A percentile compares a stretch with the other conserved stretches of the same genome.
phyloP scores from a whole-genome alignment of 2,329 filamentous ascomycete species.

The Alternaria novae-zelandiae region DNA sequence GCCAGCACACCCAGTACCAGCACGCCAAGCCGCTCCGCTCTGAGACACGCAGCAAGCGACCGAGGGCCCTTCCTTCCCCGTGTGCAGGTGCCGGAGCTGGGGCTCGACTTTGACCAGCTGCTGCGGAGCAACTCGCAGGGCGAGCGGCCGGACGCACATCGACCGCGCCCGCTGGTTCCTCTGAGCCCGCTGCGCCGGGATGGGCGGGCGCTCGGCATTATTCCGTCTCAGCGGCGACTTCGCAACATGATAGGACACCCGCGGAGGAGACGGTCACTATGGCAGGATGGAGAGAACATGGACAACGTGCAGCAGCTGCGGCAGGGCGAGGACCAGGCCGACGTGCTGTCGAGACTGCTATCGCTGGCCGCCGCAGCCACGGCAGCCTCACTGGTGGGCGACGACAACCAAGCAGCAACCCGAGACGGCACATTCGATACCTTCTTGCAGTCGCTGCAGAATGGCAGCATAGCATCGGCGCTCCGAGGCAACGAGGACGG shows the following conservation, averaged over 20 bases:
- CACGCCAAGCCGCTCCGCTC: conserved; percentile 25
- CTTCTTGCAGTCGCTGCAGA: conserved; percentile 68
- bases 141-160: conserved; percentile 24
- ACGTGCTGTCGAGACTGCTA: conserved; percentile 65
- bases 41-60: conserved; percentile 33
- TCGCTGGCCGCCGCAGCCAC: conserved; percentile 69
- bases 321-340: conserved; percentile 66
- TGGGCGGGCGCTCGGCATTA: conserved; percentile 44
- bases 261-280: conserved; percentile 61
- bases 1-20: conserved; percentile 22
- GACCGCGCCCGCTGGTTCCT: conserved; percentile 24
- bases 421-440: conserved; percentile 68
- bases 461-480: conserved; percentile 64
- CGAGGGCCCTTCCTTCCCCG: conserved; percentile 42
- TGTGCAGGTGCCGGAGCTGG: conserved; percentile 45
- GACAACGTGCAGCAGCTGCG: conserved; percentile 46
- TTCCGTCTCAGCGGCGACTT: conserved; percentile 45
- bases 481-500: conserved; percentile 55
- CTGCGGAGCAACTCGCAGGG: conserved; percentile 20
- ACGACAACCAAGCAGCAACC: conserved; percentile 61
- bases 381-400: conserved; percentile 69
- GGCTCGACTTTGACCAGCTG: conserved; percentile 48
- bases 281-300: conserved; percentile 34
- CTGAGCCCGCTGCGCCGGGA: conserved; percentile 36
- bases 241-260: conserved; percentile 52